These are phyloP conservation scores for Boechera retrofracta DNA, from an alignment of 345 rosid species.

Conservation along the genomic window DNA sequence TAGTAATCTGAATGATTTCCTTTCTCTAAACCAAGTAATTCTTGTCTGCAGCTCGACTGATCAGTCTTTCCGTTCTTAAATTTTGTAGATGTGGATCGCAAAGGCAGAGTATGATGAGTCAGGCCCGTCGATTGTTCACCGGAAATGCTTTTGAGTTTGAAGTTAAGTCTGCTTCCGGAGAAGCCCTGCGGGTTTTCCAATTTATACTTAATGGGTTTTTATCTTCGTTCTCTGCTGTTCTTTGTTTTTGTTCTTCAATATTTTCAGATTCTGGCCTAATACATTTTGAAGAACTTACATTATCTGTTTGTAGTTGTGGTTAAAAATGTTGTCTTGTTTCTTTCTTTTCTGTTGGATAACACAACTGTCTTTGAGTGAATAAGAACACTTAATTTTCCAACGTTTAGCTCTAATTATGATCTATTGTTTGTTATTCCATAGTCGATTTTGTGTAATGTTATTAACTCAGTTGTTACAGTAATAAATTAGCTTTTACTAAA, in stretches of 20 bases:
- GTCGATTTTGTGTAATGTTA: not conserved
- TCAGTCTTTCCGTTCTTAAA: not conserved
- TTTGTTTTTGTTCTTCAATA: conserved; percentile 23
- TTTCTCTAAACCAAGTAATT: not conserved
- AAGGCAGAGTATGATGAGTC: conserved; percentile 92
- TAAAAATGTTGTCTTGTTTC: conserved; percentile 17
- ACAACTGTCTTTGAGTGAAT: conserved; percentile 32
- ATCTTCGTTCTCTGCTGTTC: conserved; percentile 23
- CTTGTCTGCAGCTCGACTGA: not conserved
- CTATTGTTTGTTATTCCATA: not conserved
- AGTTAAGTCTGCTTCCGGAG: conserved; percentile 29
- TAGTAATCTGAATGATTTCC: not conserved
- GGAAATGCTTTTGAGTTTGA: conserved; percentile 80
- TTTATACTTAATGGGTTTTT: conserved; percentile 11
- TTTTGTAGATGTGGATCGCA: conserved; percentile 83
- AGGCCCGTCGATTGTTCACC: conserved; percentile 87
- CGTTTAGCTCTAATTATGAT: not conserved
- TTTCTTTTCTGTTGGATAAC: conserved; percentile 12
- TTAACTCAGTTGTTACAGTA: not conserved
- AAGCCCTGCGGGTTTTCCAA: conserved; percentile 26
- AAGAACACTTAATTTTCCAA: conserved; percentile 20
- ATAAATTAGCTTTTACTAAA: not conserved
- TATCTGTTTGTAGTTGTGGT: conserved; percentile 31
- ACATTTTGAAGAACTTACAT: conserved; percentile 11
- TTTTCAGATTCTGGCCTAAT: conserved; percentile 29